Conservation (phyloP, 2,329 filamentous ascomycete genomes). For the Myriangium duriaei region DNA sequence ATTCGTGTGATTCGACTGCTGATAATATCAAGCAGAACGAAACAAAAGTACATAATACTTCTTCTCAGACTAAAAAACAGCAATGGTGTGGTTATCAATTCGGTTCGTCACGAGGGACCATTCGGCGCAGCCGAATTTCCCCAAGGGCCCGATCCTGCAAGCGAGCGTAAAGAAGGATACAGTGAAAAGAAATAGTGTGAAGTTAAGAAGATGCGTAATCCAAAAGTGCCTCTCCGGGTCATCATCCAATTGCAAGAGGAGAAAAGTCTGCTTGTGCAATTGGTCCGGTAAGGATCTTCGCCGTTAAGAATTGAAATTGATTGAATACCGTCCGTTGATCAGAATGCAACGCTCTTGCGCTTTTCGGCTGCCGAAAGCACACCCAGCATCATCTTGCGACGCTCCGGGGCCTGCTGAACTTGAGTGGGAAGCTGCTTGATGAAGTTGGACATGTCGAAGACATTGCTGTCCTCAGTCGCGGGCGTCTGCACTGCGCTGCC, state of each 20-base stretch:
- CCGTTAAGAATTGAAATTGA: too few relatives aligned
- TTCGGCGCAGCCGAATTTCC: background rate
- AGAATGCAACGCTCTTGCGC: constrained; percentile 61
- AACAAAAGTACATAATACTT: background rate
- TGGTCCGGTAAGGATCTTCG: too few relatives aligned
- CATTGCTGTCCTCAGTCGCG: constrained; percentile 23
- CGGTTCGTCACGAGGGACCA: background rate
- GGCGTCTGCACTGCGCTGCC: constrained; percentile 50
- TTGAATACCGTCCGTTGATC: too few relatives aligned
- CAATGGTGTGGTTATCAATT: background rate
- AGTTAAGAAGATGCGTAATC: background rate
- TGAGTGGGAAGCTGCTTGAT: constrained; percentile 24
- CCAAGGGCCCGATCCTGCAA: background rate
- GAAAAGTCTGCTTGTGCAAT: too few relatives aligned
- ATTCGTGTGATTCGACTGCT: background rate
- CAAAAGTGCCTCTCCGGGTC: background rate
- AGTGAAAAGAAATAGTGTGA: background rate
- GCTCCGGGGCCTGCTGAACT: constrained; percentile 11
- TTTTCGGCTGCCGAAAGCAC: constrained; percentile 81
- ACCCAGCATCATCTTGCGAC: constrained; percentile 75
- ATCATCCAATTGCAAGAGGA: background rate
- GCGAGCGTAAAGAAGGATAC: background rate
- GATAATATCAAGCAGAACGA: background rate
- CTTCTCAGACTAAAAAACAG: background rate
- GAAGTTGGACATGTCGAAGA: constrained; percentile 16